phyloP scores from a whole-genome alignment of 225 moss, liverwort and hornwort species.

The Bryum argenteum region DNA sequence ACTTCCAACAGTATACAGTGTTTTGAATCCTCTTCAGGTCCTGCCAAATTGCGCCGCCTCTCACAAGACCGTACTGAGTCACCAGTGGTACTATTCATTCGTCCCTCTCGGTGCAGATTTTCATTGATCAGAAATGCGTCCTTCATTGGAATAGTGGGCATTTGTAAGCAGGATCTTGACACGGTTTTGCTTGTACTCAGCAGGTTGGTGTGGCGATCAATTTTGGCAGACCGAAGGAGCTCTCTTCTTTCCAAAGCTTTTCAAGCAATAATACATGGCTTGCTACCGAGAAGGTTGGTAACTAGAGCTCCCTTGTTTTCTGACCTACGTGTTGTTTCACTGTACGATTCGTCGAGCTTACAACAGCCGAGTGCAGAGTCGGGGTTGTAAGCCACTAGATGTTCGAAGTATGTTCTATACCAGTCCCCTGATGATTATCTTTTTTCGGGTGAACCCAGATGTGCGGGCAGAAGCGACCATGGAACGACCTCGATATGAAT shows the following conservation, averaged over 20 bases:
- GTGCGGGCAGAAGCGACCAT: conserved; percentile 87
- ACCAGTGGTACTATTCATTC: conserved; percentile 51
- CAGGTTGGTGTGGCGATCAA: conserved; percentile 63
- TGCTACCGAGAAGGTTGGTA: conserved; percentile 73
- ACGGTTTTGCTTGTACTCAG: conserved; percentile 19
- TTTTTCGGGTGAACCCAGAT: conserved; percentile 42
- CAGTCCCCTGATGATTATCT: neutral
- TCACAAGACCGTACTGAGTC: conserved; percentile 63
- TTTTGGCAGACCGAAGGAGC: conserved; percentile 85
- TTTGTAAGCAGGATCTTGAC: conserved; percentile 12
- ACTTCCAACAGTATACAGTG: conserved; percentile 50
- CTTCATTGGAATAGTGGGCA: neutral
- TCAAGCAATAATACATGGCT: conserved; percentile 76
- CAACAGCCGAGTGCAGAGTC: neutral
- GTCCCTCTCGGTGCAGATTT: neutral
- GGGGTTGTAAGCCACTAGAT: neutral
- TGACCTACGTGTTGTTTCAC: conserved; percentile 3
- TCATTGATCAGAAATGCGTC: neutral
- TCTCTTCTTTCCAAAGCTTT: conserved; percentile 99
- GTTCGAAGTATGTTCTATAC: no score
- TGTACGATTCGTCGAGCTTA: neutral
- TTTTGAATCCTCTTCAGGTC: conserved; percentile 63
- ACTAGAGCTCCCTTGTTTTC: conserved; percentile 4
- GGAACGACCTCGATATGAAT: conserved; percentile 64
- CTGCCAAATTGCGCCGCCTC: conserved; percentile 53